These are phyloP conservation scores for Suhomyces bokatorum DNA, from an alignment of 1,139 yeast genomes.

Conservation along the genomic window DNA sequence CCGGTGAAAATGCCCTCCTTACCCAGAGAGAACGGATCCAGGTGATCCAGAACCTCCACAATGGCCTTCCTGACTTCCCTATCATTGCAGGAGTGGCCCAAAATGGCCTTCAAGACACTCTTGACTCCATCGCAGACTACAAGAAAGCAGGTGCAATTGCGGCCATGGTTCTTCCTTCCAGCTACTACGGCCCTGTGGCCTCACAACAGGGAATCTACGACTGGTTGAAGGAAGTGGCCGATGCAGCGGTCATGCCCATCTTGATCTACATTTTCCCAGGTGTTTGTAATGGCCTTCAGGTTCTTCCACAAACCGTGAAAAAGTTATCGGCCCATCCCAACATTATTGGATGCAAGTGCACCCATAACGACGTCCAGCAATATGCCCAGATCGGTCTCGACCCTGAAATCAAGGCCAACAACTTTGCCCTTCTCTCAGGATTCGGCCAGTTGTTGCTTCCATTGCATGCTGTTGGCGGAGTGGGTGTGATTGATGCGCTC, in stretches of 20 bases:
- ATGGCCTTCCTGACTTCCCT: conserved; percentile 38
- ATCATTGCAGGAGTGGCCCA: conserved; percentile 49
- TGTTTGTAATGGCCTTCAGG: conserved; percentile 38
- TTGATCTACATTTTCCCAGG: conserved; percentile 54
- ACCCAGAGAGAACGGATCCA: conserved; percentile 41
- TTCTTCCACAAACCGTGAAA: conserved; percentile 31
- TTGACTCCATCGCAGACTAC: conserved; percentile 36
- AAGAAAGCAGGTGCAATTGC: conserved; percentile 45
- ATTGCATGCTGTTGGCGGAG: conserved; percentile 23
- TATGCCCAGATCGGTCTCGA: conserved; percentile 14
- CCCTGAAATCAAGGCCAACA: conserved; percentile 11
- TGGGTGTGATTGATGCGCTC: conserved; percentile 29
- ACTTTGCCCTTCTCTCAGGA: conserved; percentile 26
- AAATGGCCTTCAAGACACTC: conserved; percentile 39
- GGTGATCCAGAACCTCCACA: conserved; percentile 32
- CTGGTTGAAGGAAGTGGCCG: conserved; percentile 48
- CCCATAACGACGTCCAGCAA: conserved; percentile 28
- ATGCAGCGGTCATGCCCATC: conserved; percentile 43
- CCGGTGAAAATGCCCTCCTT: conserved; percentile 51
- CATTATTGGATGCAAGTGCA: conserved; percentile 50
- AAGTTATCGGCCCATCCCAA: conserved; percentile 40
- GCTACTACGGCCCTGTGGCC: conserved; percentile 45
- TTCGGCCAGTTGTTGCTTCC: conserved; percentile 30
- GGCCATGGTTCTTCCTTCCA: conserved; percentile 47
- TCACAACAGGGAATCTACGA: conserved; percentile 44